A percentile compares a stretch with the other conserved stretches of the same genome.
Evolutionary conservation across 805 yeast genomes (phyloP).

Genomic region (Clavispora phyllophila): DNA sequence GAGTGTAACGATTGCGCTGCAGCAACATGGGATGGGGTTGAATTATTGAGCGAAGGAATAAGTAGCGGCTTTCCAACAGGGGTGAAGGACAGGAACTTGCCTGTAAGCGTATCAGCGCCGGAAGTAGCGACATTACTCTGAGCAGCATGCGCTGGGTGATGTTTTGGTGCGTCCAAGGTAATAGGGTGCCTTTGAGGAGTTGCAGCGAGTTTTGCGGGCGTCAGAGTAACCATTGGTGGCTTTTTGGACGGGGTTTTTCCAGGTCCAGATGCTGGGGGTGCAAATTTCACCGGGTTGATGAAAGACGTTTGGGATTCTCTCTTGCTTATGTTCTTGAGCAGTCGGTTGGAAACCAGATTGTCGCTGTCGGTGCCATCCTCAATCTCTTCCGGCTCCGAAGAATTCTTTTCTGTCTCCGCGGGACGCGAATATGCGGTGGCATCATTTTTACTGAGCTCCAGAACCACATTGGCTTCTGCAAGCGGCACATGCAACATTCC

Average conservation of each 20-base stretch:
- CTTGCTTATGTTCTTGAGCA: conserved; percentile 1
- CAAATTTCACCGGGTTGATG: background rate
- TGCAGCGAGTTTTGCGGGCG: conserved; percentile 3
- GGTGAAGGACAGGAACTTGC: no score
- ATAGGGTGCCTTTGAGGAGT: background rate
- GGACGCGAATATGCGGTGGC: conserved; percentile 1
- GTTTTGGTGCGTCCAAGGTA: background rate
- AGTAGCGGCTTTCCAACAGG: no score
- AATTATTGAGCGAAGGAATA: no score
- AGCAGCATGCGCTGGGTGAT: background rate
- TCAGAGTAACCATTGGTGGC: conserved; percentile 8
- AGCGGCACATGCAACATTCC: conserved; percentile 38
- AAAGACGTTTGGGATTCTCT: background rate
- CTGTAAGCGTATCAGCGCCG: no score
- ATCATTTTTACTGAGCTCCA: conserved; percentile 3
- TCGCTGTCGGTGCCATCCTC: conserved; percentile 11
- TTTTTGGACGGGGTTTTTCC: conserved; percentile 9
- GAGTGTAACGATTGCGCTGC: no score
- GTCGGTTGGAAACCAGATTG: conserved; percentile 5
- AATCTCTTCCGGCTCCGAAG: conserved; percentile 5
- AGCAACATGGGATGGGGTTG: no score
- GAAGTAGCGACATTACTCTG: background rate
- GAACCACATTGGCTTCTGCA: background rate
- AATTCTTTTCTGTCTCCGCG: background rate
- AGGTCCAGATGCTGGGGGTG: conserved; percentile 2